phyloP scores from a whole-genome alignment of 169 alveolate species.

The Cryptosporidium sp. region DNA sequence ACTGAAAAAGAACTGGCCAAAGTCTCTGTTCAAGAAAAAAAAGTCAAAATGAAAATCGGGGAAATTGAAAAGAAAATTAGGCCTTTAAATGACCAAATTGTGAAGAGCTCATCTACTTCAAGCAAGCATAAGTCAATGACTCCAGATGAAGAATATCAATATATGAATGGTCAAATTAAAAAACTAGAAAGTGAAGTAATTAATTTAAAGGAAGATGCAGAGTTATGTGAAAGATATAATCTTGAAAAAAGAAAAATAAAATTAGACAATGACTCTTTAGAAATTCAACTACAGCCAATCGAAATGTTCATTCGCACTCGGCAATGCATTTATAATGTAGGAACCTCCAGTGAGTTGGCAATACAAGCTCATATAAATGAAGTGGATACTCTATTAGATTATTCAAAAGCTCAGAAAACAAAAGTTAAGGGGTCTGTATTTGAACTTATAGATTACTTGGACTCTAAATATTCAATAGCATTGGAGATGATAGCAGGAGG shows the following conservation, averaged over 20 bases:
- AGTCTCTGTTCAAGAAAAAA: constrained; percentile 57
- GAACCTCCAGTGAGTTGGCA: constrained; percentile 9
- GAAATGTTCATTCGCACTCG: constrained; percentile 64
- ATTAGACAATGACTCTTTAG: constrained; percentile 61
- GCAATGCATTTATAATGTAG: constrained; percentile 49
- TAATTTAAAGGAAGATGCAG: constrained; percentile 74
- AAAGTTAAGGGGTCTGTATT: constrained; percentile 85
- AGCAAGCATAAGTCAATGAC: constrained; percentile 42
- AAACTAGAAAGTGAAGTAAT: constrained; percentile 73
- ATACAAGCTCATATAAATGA: constrained; percentile 47
- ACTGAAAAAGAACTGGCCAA: constrained; percentile 78
- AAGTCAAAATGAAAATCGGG: constrained; percentile 61
- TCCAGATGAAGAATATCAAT: constrained; percentile 19
- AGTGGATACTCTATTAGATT: constrained; percentile 16
- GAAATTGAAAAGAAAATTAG: constrained; percentile 67
- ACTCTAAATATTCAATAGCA: constrained; percentile 84
- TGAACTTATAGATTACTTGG: constrained; percentile 81
- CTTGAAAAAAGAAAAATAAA: constrained; percentile 51
- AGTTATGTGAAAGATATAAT: constrained; percentile 38
- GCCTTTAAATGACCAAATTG: background rate
- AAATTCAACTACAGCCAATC: constrained; percentile 55
- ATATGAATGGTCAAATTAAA: constrained; percentile 65
- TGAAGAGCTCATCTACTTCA: constrained; percentile 65
- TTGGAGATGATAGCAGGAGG: constrained; percentile 89
- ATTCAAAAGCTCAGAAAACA: constrained; percentile 36